These are phyloP conservation scores for Cyberlindnera petersonii DNA, from an alignment of 805 yeast species.

Conservation along the genomic window DNA sequence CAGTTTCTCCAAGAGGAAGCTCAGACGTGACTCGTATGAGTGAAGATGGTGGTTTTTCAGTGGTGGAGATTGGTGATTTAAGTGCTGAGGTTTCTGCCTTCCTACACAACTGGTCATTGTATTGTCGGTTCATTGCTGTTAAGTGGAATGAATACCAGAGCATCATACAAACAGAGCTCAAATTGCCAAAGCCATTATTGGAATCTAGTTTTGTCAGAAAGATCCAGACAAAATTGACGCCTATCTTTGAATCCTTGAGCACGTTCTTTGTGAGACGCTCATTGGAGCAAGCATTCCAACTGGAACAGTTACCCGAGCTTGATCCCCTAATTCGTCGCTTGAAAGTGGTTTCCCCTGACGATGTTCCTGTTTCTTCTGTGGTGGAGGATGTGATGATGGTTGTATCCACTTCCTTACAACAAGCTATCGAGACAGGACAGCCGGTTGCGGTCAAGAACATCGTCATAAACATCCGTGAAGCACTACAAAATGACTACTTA, in stretches of 20 bases:
- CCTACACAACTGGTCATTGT: slow-evolving; percentile 81
- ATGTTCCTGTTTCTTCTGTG: slow-evolving; percentile 72
- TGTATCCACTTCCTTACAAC: slow-evolving; percentile 61
- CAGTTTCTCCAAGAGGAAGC: slow-evolving; percentile 25
- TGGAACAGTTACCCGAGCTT: slow-evolving; percentile 73
- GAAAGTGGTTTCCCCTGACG: slow-evolving; percentile 40
- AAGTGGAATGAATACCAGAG: slow-evolving; percentile 54
- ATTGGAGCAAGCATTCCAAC: slow-evolving; percentile 71
- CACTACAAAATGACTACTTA: slow-evolving; percentile 61
- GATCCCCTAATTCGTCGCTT: slow-evolving; percentile 30
- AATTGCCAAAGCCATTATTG: slow-evolving; percentile 49
- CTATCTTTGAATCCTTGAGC: slow-evolving; percentile 61
- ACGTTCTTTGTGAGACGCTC: slow-evolving; percentile 72
- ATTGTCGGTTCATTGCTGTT: slow-evolving; percentile 64
- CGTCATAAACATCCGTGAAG: slow-evolving; percentile 50
- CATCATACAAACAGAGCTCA: slow-evolving; percentile 25
- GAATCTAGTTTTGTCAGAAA: slow-evolving; percentile 55
- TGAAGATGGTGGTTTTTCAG: slow-evolving; percentile 41
- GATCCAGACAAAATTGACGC: slow-evolving; percentile 46
- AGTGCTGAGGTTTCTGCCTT: slow-evolving; percentile 71
- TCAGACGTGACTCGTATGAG: slow-evolving; percentile 29
- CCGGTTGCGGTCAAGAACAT: slow-evolving; percentile 48
- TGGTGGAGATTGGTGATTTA: slow-evolving; percentile 64
- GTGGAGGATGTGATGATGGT: slow-evolving; percentile 82
- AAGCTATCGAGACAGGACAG: slow-evolving; percentile 71